These are phyloP conservation scores for Spergularia marina DNA, from an alignment of 148 eudicot genomes.

Conservation along the genomic window DNA sequence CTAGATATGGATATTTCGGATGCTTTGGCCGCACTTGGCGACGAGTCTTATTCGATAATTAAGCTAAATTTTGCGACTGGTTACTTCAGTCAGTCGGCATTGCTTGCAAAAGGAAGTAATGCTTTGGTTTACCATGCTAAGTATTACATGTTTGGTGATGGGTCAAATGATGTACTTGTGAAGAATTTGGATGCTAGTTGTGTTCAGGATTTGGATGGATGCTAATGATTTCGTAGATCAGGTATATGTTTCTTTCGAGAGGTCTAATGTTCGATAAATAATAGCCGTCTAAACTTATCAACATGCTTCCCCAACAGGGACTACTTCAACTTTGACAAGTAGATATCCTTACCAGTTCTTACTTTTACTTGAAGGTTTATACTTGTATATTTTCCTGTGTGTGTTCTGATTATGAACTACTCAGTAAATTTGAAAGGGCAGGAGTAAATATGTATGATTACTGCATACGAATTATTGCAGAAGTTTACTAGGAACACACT, in stretches of 20 bases:
- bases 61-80: slow-evolving; percentile 47
- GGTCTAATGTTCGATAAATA: neutral
- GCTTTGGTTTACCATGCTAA: slow-evolving; percentile 68
- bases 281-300: neutral
- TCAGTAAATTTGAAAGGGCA: too few species aligned
- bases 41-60: slow-evolving; percentile 21
- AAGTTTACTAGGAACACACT: too few species aligned
- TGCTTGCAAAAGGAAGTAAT: slow-evolving; percentile 72
- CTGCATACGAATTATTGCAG: too few species aligned
- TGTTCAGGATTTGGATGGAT: slow-evolving; percentile 67
- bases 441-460: too few species aligned
- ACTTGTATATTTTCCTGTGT: too few species aligned
- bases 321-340: too few species aligned
- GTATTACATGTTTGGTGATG: slow-evolving; percentile 28
- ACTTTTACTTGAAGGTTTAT: too few species aligned
- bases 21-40: neutral
- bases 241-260: slow-evolving; percentile 18
- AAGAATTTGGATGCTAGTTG: slow-evolving; percentile 67
- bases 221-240: slow-evolving; percentile 52
- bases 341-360: too few species aligned
- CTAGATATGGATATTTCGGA: neutral
- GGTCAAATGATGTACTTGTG: slow-evolving; percentile 41
- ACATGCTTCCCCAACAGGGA: too few species aligned
- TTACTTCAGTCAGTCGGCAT: slow-evolving; percentile 50
- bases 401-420: too few species aligned